Base-by-base conservation (phyloP, 202 grass and related monocot species). In the Thinopyrum obtusiflorum region DNA sequence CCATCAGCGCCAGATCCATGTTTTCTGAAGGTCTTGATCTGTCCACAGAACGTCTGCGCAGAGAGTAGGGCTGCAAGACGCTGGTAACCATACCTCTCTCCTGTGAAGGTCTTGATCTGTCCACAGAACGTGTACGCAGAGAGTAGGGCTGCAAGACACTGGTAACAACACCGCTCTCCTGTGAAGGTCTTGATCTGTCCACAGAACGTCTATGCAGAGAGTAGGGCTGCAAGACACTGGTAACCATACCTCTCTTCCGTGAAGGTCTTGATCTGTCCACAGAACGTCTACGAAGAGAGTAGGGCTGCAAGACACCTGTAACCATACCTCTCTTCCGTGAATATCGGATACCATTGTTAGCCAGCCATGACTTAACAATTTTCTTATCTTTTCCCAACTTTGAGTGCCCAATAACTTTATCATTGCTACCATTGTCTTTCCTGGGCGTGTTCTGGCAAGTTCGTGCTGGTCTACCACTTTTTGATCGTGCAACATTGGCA, bases 1-100 rank as follows among this genome's bases (percentile, higher is more conserved):
- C 35, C 35, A 28, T 79, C 33, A 44, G 77, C 35, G 17, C 14
- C 77, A 28, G 59, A 79, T 79, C 77, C 59, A 79, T 79, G 35
- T 63, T 63, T 78, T 78, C 21, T 26, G 33, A 78, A 25, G 14
- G 57, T 27, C 5, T 25, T 26, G 76, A 27, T 63, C 36, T 63
- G 55, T 78, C 13, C 32, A 78, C 7, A 40, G 33, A 61, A 40
- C 59, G 25, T 78, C 36, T 62, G 4, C 17, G 21, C 35, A 62
- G 57, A 63, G 14, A 25, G 55, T 57, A 78, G 36, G 40, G 7
- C 2, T 13, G n/a, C 21, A 40, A 40, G 11, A 44, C 37, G 7
- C 21, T 72, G 36, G n/a, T 53, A 53, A 53, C 49, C 49, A 17
- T 53, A 18, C 15, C 11, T 37, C n/a, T 72, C 37, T 44, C 40